phyloP scores from a whole-genome alignment of 2,329 filamentous ascomycete genomes.

The Cladosporium sp. region DNA sequence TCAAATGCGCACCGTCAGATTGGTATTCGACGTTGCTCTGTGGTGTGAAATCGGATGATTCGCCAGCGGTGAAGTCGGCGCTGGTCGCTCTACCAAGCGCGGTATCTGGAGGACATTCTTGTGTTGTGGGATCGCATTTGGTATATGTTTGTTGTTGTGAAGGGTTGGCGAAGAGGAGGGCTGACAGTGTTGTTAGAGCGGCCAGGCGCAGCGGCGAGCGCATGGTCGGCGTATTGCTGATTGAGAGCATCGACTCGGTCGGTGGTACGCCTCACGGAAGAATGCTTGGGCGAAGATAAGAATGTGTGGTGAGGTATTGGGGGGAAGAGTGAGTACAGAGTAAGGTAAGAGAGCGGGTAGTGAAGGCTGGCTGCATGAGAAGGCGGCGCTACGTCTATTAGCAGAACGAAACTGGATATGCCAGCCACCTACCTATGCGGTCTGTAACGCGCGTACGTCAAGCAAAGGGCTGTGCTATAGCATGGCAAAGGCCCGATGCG shows the following conservation, averaged over 20 bases:
- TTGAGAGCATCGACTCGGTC: conserved; percentile 23
- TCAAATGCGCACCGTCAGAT: conserved; percentile 74
- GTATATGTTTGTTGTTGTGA: conserved; percentile 51
- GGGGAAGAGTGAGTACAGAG: conserved; percentile 3
- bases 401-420: neutral
- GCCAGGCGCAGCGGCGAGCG: conserved; percentile 32
- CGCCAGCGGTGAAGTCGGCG: conserved; percentile 76
- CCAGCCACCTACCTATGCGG: conserved; percentile 10
- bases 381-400: conserved; percentile 7
- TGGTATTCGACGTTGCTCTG: conserved; percentile 69
- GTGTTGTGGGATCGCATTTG: conserved; percentile 52
- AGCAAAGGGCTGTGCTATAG: conserved; percentile 7
- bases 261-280: conserved; percentile 9
- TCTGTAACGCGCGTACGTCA: conserved; percentile 7
- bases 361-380: conserved; percentile 3
- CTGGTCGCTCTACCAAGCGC: conserved; percentile 78
- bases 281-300: neutral
- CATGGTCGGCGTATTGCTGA: conserved; percentile 27
- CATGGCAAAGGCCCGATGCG: conserved; percentile 9
- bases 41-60: conserved; percentile 72
- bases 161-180: conserved; percentile 35
- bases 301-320: conserved; percentile 12
- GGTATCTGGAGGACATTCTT: conserved; percentile 67
- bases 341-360: conserved; percentile 3
- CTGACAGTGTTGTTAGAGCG: conserved; percentile 36